A percentile compares a stretch with the other conserved stretches of the same genome.
These are phyloP conservation scores for Xylariaceae sp. DNA, from an alignment of 2,329 filamentous ascomycete species.

Conservation along the genomic window DNA sequence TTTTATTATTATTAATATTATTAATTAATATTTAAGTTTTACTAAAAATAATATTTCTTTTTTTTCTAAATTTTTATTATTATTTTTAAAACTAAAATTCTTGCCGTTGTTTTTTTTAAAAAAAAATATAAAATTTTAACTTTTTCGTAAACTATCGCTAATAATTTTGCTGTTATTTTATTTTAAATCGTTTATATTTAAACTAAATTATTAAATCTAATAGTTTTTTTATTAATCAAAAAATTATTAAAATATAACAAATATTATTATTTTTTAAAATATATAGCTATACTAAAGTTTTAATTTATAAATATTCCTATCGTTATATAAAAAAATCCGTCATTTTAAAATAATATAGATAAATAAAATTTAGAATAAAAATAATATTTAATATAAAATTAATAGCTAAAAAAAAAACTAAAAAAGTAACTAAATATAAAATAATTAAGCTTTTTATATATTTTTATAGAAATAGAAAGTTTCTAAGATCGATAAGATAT, in stretches of 20 bases:
- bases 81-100: not conserved
- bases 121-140: not conserved
- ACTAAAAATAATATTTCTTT: not conserved
- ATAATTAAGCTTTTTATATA: too few species aligned
- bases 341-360: too few species aligned
- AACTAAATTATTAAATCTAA: not conserved
- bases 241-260: not conserved
- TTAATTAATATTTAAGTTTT: too few species aligned
- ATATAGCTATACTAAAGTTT: too few species aligned
- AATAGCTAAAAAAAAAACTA: too few species aligned
- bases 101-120: not conserved
- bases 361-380: too few species aligned
- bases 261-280: not conserved
- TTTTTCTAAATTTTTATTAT: not conserved
- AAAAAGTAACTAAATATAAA: too few species aligned
- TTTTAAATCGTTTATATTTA: constrained; percentile 1
- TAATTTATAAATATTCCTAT: too few species aligned
- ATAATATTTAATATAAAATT: too few species aligned
- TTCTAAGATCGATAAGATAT: too few species aligned
- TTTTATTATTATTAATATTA: not conserved
- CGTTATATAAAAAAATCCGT: too few species aligned
- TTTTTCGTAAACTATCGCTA: not conserved
- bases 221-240: not conserved
- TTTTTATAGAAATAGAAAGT: too few species aligned
- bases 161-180: constrained; percentile 1